Evolutionary conservation across 2,329 filamentous ascomycete genomes (phyloP), one percentile per base, ranked within the genome.

Genomic region (Calonectria henricotiae): DNA sequence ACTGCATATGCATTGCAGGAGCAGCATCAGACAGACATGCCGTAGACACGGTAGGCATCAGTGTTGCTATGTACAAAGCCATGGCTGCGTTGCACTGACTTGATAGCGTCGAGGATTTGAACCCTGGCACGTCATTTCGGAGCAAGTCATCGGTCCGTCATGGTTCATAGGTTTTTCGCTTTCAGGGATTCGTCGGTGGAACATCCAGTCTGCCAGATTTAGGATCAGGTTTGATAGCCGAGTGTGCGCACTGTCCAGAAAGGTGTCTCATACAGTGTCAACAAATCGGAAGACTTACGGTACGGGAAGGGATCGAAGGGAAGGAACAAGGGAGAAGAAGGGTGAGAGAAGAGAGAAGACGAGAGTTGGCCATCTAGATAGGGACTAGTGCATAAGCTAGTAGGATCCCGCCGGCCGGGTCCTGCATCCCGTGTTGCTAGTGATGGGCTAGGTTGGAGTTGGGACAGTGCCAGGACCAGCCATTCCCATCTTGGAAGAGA

Each of bases 331-430:
- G 25, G 32, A 71, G 17, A 46, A 35, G 62, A 37, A 62, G 20
- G 20, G 20, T 30, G 63, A 65, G 72, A 77, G 72, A 69, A 71
- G 73, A 77, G 68, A 73, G 72, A 69, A 66, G 71, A 74, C 70
- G n/a, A 69, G 30, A 49, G 51, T 51, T 30, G 13, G 39, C n/a
- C n/a, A 51, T 62, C 67, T 49, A 47, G 44, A 76, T 68, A 13
- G 0, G 47, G 68, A 11, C 58, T 77, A 77, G 75, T 15, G 55
- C 3, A 0, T 1, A 13, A 2, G 11, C 44, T 55, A 70, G 67
- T 51, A 70, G 68, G 68, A 71, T 75, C 75, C 75, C 75, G 75
- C 66, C 58, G 65, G 71, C 75, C 73, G 73, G 75, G 75, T 77
- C 73, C 69, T 74, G 73, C 71, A 75, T 74, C 75, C 74, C 75